Base-by-base conservation (phyloP, 2,329 filamentous ascomycete species). In the Colletotrichum falcatum region DNA sequence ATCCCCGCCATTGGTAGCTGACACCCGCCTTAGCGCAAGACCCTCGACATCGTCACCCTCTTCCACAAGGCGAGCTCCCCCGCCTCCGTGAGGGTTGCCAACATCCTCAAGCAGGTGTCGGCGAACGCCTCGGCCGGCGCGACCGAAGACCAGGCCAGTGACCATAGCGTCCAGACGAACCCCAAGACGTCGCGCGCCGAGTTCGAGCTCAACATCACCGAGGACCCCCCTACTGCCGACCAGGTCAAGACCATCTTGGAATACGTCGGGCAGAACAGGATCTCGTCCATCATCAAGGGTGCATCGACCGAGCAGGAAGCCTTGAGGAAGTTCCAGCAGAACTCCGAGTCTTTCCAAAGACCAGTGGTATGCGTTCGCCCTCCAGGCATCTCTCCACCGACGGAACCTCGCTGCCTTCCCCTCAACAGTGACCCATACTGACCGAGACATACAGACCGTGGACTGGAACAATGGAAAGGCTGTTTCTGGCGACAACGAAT, bases 381-480 rank as follows among this genome's bases (percentile, higher is more conserved):
- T 35, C 23, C 28, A 42, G 63, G 37, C 46, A 20, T 35, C 39
- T n/a, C 18, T 16, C 30, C 11, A 12, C 1, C 33, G 4, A 54
- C 16, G 20, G 18, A 37, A 20, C 33, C 55, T 35, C 9, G 23
- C 3, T 26, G 16, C 26, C 0, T 48, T 62, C 58, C 20, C 28
- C 7, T 18, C 12, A 4, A 35, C 20, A 46, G 4, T 48, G 23
- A 2, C 20, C 3, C 14, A 5, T 23, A 28, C 70, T 73, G 60
- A 73, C 46, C 23, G 23, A 61, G 48, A 42, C 48, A 28, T 44
- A 35, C 73, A 86, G 88, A 83, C 92, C 69, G 95, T 98, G 62
- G 95, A 98, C 80, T 98, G 96, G 96, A 94, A 92, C 79, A 95
- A 95, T 80, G 96, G 95, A 74, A 92, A 90, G 80, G 95, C 91